A percentile compares a stretch with the other conserved stretches of the same genome.
Conservation (phyloP, 371 early-diverging fungal genomes). For the Syncephalis fuscata region DNA sequence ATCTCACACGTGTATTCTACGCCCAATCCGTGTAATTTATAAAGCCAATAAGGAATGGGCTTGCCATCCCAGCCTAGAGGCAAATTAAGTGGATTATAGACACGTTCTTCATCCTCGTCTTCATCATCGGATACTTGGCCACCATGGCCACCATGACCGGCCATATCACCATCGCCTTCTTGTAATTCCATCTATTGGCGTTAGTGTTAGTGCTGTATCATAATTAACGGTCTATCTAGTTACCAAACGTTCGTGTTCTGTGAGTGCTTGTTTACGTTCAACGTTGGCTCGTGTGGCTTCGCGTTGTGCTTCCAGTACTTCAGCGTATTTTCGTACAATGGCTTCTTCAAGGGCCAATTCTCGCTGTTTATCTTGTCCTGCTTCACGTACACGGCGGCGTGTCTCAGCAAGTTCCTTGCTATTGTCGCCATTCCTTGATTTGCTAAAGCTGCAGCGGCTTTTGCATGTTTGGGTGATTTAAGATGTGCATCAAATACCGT, state of each 20-base stretch:
- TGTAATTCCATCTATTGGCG: slow-evolving; percentile 2
- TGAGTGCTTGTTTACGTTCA: slow-evolving; percentile 88
- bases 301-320: slow-evolving; percentile 32
- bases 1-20: slow-evolving; percentile 94
- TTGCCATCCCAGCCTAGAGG: slow-evolving; percentile 98
- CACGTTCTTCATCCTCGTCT: slow-evolving; percentile 73
- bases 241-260: slow-evolving; percentile 65
- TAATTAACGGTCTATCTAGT: too few species aligned
- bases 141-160: not conserved
- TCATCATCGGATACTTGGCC: slow-evolving; percentile 12
- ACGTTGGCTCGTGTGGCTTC: slow-evolving; percentile 77
- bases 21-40: slow-evolving; percentile 92
- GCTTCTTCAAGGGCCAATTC: slow-evolving; percentile 47
- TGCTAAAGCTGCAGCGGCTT: slow-evolving; percentile 42
- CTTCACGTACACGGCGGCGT: slow-evolving; percentile 12
- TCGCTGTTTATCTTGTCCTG: slow-evolving; percentile 22
- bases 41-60: slow-evolving; percentile 98
- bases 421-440: slow-evolving; percentile 9
- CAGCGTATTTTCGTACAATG: slow-evolving; percentile 37
- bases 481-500: slow-evolving; percentile 75
- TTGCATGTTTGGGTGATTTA: slow-evolving; percentile 78
- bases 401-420: slow-evolving; percentile 5
- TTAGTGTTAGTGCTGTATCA: not conserved
- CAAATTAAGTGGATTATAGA: slow-evolving; percentile 92
- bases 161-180: not conserved